Base-by-base conservation (phyloP, 164 flowering plant species). In the Berberis thunbergii region DNA sequence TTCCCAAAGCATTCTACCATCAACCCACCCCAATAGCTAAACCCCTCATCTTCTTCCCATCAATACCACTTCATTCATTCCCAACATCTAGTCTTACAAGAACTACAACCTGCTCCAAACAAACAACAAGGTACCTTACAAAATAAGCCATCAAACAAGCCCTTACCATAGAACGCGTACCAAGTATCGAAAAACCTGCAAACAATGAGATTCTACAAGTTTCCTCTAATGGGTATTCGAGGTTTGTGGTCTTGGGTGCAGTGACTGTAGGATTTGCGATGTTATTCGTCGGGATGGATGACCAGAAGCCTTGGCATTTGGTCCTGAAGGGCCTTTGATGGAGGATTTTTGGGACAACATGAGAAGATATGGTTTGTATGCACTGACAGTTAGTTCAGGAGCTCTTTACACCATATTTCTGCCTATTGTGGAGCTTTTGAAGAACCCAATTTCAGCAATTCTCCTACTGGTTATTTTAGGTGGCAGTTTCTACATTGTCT, bases 301-400 rank as follows among this genome's bases (percentile, higher is more conserved):
- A 73, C 7, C 65, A 65, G 2, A 84, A 75, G 98, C 96, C 0
- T 38, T 78, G 74, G 96, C 98, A 59, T 64, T 87, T 45, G 96
- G 96, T 12, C 98, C 98, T 6, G 89, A 86, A 72, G 98, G 98
- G 44, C 94, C 98, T n/a, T 43, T 91, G 41, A 63, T 86, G 84
- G 97, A 91, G 61, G 98, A 91, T 63, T 89, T 89, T 71, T 91
- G 96, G 96, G 96, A 89, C 48, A 91, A 89, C 69, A 80, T 91
- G 74, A 84, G 95, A 72, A 86, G 96, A 69, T 89, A 91, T 72
- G 96, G 75, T 1, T 75, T 91, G 6, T 91, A 91, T 66, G 76
- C 76, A 3, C 70, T 91, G 4, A 87, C 98, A 3, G 98, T 91
- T 7, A 91, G 98, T 43, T 86, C 96, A 1, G 96, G 98, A 9